Conservation (phyloP, 257 asterid genomes). For the Solanum gandarillasii region DNA sequence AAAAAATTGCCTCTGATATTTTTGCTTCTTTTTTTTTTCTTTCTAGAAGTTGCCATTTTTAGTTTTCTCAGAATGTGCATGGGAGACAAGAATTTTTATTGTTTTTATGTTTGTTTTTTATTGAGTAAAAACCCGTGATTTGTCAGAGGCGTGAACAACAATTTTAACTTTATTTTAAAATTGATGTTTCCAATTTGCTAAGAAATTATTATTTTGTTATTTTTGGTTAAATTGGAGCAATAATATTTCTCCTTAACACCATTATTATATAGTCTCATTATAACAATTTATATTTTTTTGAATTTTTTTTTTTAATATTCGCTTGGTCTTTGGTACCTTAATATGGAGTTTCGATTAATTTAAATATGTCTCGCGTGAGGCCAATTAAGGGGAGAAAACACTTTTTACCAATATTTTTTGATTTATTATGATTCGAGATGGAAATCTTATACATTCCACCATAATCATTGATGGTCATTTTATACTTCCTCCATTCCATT, state of each 20-base stretch:
- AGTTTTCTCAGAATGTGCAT: not conserved
- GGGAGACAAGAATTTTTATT: not conserved
- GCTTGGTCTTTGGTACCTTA: too few relatives aligned
- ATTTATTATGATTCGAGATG: not conserved
- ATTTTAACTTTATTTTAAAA: not conserved
- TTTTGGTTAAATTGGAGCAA: not conserved
- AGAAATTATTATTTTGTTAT: not conserved
- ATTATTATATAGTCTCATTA: not conserved
- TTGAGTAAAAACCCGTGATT: not conserved
- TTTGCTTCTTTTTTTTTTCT: not conserved
- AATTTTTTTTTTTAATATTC: too few relatives aligned
- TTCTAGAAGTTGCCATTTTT: not conserved
- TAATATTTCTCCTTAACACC: not conserved
- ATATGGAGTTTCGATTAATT: not conserved
- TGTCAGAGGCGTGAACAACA: not conserved
- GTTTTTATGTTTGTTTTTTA: not conserved
- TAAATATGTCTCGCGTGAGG: not conserved
- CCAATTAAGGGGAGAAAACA: not conserved
- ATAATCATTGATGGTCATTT: not conserved
- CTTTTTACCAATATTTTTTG: not conserved
- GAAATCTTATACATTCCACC: not conserved
- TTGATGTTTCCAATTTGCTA: not conserved
- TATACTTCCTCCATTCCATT: not conserved
- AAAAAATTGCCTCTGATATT: not conserved
- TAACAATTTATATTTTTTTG: not conserved